Conservation (phyloP, 768 basidiomycete genomes). For the Arthromyces matolae region DNA sequence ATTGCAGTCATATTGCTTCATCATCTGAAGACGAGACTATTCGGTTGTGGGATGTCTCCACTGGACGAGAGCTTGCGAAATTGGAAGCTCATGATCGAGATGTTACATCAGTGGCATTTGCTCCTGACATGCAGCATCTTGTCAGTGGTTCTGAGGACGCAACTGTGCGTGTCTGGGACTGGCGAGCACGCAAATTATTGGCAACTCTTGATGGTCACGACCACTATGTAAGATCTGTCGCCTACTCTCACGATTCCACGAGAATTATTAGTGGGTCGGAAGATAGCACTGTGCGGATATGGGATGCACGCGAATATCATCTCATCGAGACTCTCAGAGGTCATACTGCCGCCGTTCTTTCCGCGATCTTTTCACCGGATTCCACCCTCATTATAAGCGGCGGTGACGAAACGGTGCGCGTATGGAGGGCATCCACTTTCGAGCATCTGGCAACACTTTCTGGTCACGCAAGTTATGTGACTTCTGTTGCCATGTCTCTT, state of each 20-base stretch:
- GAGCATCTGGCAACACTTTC: conserved; percentile 7
- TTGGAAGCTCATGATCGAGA: conserved; percentile 5
- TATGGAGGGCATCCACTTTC: conserved; percentile 5
- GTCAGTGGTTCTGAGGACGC: conserved; percentile 12
- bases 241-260: conserved; percentile 7
- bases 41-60: conserved; percentile 10
- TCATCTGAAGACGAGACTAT: conserved; percentile 9
- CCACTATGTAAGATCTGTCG: conserved; percentile 9
- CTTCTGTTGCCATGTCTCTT: conserved; percentile 7
- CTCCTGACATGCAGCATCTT: conserved; percentile 8
- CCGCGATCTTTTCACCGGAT: conserved; percentile 4
- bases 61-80: conserved; percentile 5
- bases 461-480: conserved; percentile 9
- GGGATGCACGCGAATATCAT: conserved; percentile 2
- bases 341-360: conserved; percentile 6
- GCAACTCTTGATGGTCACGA: conserved; percentile 7
- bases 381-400: conserved; percentile 8
- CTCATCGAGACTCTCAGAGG: conserved; percentile 4
- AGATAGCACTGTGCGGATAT: conserved; percentile 13
- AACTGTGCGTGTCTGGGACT: conserved; percentile 10
- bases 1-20: conserved; percentile 8
- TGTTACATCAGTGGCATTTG: conserved; percentile 11
- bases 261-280: conserved; percentile 8
- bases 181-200: conserved; percentile 3
- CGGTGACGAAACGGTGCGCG: conserved; percentile 9